Evolutionary conservation across 2,329 filamentous ascomycete genomes (phyloP), one percentile per base, ranked within the genome.

Genomic region (Botrytis fragariae): DNA sequence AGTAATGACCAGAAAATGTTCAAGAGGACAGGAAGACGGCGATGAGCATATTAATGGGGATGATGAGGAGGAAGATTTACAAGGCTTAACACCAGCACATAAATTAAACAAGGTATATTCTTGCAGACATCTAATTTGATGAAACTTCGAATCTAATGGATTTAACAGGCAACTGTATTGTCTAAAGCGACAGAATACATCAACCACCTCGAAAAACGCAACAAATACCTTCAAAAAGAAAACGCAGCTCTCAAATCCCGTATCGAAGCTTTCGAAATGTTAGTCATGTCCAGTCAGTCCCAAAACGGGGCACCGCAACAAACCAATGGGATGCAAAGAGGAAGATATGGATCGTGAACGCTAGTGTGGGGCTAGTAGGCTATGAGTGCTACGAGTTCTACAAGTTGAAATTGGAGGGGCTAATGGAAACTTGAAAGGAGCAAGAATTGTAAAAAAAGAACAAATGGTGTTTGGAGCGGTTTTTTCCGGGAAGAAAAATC

Each of bases 141-240:
- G 25, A 22, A 22, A 32, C 32, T 32, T 18, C 10, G 25, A 29
- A 69, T 72, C 42, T 76, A 67, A 73, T 59, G 3, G 65, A 44
- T n/a, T 48, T 29, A 20, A 69, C 18, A 72, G 79, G 78, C 78
- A 71, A 80, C 79, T 0, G 88, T 98, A 62, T 84, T 98, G 69
- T 94, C 93, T 77, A 98, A 98, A 82, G 95, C 95, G 9, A 98
- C 95, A 16, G 95, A 98, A 81, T 98, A 98, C 79, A 98, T 98
- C 77, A 89, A 91, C 44, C 95, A 98, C 82, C 85, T 98, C 2
- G 95, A 98, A 82, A 96, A 96, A 83, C 90, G 94, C 32, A 97
- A 97, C 79, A 92, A 90, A 77, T 90, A 92, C 4, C 85, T 98
- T 18, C 85, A 90, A 59, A 93, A 97, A 65, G 95, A 98, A 81